Evolutionary conservation across 179 eudicot species (phyloP), one percentile per base, ranked within the genome.

Genomic region (Patellifolia procumbens): DNA sequence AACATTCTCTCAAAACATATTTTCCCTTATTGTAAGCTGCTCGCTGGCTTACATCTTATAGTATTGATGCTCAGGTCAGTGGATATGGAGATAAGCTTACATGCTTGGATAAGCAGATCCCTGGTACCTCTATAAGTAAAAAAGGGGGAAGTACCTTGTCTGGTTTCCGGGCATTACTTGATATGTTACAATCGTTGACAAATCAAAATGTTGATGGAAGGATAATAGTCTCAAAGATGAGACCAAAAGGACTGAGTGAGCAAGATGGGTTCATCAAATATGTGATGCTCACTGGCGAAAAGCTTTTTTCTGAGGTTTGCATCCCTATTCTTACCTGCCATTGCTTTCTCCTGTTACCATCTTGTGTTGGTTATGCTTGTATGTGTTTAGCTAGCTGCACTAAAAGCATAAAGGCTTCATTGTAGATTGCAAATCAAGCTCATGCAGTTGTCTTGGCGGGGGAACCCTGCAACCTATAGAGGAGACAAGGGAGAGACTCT

Each of bases 261-360:
- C 83, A 82, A 75, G 91, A 80, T 46, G 95, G 93, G 53, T 92
- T 74, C 83, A 82, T 94, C 61, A 94, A 94, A 81, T 94, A 91
- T 88, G 93, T 92, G 72, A 94, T 94, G 98, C 98, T 94, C 66
- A 88, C 92, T 32, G 98, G 98, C 56, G 97, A 92, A 78, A 92
- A 87, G 85, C 82, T 92, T 4, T 94, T 94, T 83, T 88, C 91
- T 69, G 93, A 94, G 97, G 98, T 94, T 84, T 75, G 90, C 77
- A 53, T 46, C 43, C 55, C 48, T 53, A 55, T 60, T 56, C 52
- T 46, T 53, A 43, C 19, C 37, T 60, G 32, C 26, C 22, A 55
- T 59, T 55, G 31, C 66, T 63, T 19, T 74, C 2, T 35, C 37
- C 29, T 34, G 37, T 31, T 61, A 37, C 67, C 46, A 37, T 73